phyloP scores from a whole-genome alignment of 768 basidiomycete species.

The Suillus decipiens region DNA sequence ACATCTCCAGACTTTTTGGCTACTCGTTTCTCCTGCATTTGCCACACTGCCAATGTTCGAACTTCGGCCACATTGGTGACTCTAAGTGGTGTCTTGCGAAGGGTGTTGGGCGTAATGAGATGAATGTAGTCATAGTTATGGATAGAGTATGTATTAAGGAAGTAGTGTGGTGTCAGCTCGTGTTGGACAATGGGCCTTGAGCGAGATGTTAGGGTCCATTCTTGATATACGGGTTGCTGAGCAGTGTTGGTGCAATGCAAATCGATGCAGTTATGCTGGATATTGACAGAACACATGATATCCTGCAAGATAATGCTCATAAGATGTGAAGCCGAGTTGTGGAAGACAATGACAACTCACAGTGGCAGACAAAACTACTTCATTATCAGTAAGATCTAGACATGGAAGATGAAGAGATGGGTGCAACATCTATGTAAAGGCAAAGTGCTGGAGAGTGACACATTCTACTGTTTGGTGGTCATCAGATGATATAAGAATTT shows the following conservation, averaged over 20 bases:
- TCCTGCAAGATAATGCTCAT: conserved; percentile 13
- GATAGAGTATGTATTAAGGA: conserved; percentile 15
- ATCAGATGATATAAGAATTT: too few relatives aligned
- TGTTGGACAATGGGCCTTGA: conserved; percentile 10
- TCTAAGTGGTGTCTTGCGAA: neutral
- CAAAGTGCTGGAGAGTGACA: neutral
- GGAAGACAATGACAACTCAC: neutral
- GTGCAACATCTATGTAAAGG: conserved; percentile 8
- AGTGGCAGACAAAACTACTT: neutral
- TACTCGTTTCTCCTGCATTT: neutral
- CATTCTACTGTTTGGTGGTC: neutral
- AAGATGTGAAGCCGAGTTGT: neutral
- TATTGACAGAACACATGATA: conserved; percentile 20
- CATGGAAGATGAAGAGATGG: conserved; percentile 7
- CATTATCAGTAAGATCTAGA: conserved; percentile 1
- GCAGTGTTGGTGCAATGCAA: neutral
- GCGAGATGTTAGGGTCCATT: conserved; percentile 12
- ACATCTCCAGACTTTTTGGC: too few relatives aligned
- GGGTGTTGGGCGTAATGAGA: neutral
- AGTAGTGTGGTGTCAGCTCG: conserved; percentile 1
- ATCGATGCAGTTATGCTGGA: conserved; percentile 22
- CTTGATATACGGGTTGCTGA: conserved; percentile 9
- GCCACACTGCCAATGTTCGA: neutral
- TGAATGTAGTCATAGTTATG: conserved; percentile 5
- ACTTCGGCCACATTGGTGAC: conserved; percentile 4